Base-by-base conservation (phyloP, 2,329 filamentous ascomycete genomes). In the Leptoxyphium fumago region DNA sequence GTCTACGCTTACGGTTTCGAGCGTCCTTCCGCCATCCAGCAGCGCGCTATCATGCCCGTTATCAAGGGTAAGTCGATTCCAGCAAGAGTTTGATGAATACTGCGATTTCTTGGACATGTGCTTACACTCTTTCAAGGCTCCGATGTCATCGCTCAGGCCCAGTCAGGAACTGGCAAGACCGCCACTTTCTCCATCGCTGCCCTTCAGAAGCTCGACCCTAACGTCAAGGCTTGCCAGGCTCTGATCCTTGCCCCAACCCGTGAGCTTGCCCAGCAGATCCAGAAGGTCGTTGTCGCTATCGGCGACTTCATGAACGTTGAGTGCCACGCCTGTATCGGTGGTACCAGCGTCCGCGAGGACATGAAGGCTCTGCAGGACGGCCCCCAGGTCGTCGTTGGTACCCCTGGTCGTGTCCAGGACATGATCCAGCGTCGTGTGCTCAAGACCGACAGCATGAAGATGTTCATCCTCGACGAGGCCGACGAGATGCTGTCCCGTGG, bases 1-100 rank as follows among this genome's bases (percentile, higher is more conserved):
- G 86, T 98, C 69, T 98, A 96, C 71, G 91, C 91, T 67, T 98
- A 98, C 70, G 91, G 91, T 84, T 98, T 98, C 75, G 91, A 98
- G 80, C 88, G 91, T 58, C 91, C 91, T 52, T 98, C 91, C 73
- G 89, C 91, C 68, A 98, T 98, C 61, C 91, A 98, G 83, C 87
- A 94, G 82, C 89, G 93, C 66, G 91, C 91, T 61, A 98, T 98
- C 71, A 94, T 96, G 84, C 93, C 91, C 64, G 91, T 98, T 66
- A 96, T 98, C 77, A 95, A 96, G 80, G 88, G 85, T 91, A 73
- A 67, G 82, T 68, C 43, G 38, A 38, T 29, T 13, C 36, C 10
- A 14, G 17, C n/a, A 21, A 21, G 39, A 43, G 34, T 13, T 32
- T 21, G 15, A 32, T 32, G 9, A 14, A 36, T 36, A 36, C 32